Evolutionary conservation across 345 rosid species (phyloP).

Genomic region (Excoecaria cochinchinensis): DNA sequence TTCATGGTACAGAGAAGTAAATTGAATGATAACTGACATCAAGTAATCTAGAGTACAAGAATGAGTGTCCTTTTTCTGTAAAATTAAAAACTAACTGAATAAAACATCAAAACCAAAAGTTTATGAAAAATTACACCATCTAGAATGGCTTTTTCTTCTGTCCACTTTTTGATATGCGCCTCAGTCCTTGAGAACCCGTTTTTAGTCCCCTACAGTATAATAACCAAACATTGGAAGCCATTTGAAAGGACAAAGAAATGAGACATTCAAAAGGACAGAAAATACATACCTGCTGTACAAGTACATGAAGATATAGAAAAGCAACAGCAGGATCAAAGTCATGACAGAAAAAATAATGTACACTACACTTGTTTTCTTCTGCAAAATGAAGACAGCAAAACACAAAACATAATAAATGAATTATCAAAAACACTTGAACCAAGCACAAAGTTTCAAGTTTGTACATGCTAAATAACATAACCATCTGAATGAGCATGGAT

Average conservation of each 20-base stretch:
- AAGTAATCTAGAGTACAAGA: background rate
- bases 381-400: slow-evolving; percentile 5
- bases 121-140: background rate
- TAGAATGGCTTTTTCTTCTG: slow-evolving; percentile 23
- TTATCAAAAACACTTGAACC: background rate
- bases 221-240: background rate
- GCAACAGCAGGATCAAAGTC: slow-evolving; percentile 23
- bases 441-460: background rate
- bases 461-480: background rate
- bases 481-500: slow-evolving; percentile 3
- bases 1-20: background rate
- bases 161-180: slow-evolving; percentile 23
- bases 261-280: background rate
- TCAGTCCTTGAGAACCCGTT: slow-evolving; percentile 24
- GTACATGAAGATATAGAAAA: slow-evolving; percentile 30
- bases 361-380: slow-evolving; percentile 22
- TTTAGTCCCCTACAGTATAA: slow-evolving; percentile 25
- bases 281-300: slow-evolving; percentile 23
- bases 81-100: background rate
- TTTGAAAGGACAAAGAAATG: background rate
- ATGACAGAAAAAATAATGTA: slow-evolving; percentile 25
- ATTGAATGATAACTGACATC: background rate
- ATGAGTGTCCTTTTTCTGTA: background rate
- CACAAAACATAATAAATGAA: background rate
- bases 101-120: background rate